Percentiles rank a stretch among this genome's conserved stretches.
Conservation (phyloP, 129 eudicot genomes). For the Lactuca sativa region DNA sequence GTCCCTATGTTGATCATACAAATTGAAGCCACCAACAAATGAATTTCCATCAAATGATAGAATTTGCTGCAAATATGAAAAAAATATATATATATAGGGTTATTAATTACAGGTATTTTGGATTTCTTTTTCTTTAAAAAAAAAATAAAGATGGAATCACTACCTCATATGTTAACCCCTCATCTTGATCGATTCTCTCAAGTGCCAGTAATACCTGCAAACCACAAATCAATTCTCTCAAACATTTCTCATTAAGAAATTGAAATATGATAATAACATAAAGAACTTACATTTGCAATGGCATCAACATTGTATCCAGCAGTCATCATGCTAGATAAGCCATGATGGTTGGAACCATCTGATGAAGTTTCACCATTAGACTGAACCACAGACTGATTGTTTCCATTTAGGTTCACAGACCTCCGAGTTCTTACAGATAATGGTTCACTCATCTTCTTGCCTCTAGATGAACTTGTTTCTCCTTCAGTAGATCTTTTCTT, state of each 20-base stretch:
- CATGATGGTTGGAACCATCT: conserved; percentile 22
- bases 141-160: neutral
- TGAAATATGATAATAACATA: neutral
- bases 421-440: conserved; percentile 47
- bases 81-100: neutral
- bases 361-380: conserved; percentile 33
- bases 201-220: conserved; percentile 73
- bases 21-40: conserved; percentile 57
- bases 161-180: conserved; percentile 83
- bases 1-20: conserved; percentile 84
- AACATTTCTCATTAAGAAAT: conserved; percentile 2
- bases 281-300: conserved; percentile 64
- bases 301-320: conserved; percentile 51
- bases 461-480: conserved; percentile 63
- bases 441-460: conserved; percentile 41
- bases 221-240: neutral
- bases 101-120: neutral
- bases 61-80: conserved; percentile 55
- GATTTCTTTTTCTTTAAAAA: neutral
- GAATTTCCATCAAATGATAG: conserved; percentile 62
- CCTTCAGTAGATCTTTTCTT: conserved; percentile 55
- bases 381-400: conserved; percentile 23
- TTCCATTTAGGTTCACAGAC: conserved; percentile 33
- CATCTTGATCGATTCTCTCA: conserved; percentile 84
- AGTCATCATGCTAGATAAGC: neutral